These are phyloP conservation scores for Backusella psychrophila DNA, from an alignment of 192 early-diverging fungal genomes.

Conservation along the genomic window DNA sequence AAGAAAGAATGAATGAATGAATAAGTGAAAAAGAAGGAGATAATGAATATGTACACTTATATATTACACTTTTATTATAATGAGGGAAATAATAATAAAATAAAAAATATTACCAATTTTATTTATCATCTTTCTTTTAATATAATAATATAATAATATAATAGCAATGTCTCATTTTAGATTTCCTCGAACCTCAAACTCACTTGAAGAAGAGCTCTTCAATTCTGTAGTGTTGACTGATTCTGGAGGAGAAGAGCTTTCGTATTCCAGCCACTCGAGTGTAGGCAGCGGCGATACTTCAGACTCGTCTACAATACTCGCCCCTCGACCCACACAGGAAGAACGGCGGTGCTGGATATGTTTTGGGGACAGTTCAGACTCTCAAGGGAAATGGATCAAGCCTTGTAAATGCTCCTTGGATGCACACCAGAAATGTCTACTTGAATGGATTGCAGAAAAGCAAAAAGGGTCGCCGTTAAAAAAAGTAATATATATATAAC, in stretches of 20 bases:
- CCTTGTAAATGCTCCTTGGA: slow-evolving; percentile 74
- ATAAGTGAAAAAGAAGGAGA: too few relatives aligned
- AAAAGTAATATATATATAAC: slow-evolving; percentile 27
- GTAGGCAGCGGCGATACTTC: background rate
- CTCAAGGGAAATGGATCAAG: slow-evolving; percentile 63
- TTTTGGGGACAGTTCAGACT: slow-evolving; percentile 63
- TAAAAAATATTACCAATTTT: too few relatives aligned
- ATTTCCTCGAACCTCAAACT: background rate
- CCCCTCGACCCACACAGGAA: background rate
- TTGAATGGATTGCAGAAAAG: slow-evolving; percentile 75
- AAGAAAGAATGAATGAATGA: too few relatives aligned
- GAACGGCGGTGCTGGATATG: slow-evolving; percentile 67
- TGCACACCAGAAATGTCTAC: slow-evolving; percentile 73
- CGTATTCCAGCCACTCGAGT: background rate
- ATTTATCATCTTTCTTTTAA: too few relatives aligned
- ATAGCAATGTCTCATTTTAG: background rate
- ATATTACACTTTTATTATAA: too few relatives aligned
- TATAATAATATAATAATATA: too few relatives aligned
- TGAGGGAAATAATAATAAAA: too few relatives aligned
- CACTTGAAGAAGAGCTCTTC: background rate
- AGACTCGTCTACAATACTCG: background rate
- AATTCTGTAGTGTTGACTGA: background rate
- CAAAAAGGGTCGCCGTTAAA: slow-evolving; percentile 50
- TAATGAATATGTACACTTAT: too few relatives aligned
- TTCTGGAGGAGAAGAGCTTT: background rate